Percentiles rank a stretch among this genome's conserved stretches.
phyloP scores from a whole-genome alignment of 345 rosid species.

The Citrus reticulata region DNA sequence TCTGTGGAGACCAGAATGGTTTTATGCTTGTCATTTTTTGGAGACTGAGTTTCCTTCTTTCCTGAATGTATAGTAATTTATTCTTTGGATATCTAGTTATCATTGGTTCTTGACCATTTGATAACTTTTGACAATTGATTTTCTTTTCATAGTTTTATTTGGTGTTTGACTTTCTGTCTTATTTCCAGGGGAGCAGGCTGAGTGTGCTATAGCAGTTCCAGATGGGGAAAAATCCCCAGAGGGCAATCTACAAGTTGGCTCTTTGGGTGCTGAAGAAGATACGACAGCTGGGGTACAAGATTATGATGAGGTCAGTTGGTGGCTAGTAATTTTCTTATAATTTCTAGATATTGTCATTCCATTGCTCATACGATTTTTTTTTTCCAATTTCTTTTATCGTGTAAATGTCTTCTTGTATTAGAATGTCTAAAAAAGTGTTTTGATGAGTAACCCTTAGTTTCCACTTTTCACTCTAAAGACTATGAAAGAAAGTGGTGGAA shows the following conservation, averaged over 20 bases:
- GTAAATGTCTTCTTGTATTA: neutral
- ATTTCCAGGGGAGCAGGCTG: conserved; percentile 35
- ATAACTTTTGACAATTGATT: neutral
- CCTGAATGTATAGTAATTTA: neutral
- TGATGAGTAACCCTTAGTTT: too few species aligned
- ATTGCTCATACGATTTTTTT: too few species aligned
- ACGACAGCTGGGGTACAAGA: conserved; percentile 38
- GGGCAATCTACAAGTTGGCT: conserved; percentile 32
- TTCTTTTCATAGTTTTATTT: conserved; percentile 9
- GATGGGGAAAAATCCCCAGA: conserved; percentile 39
- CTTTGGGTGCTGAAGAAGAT: conserved; percentile 49
- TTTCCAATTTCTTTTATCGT: neutral
- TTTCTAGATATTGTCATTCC: neutral
- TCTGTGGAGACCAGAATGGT: neutral
- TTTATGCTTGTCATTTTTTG: neutral
- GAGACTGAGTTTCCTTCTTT: neutral
- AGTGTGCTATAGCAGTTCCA: conserved; percentile 23
- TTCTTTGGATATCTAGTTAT: neutral
- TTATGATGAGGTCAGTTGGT: conserved; percentile 37
- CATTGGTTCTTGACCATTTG: neutral
- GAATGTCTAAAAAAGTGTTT: too few species aligned
- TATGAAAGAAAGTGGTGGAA: neutral
- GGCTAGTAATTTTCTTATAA: neutral
- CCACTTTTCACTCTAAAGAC: neutral
- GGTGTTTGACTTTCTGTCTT: conserved; percentile 19